phyloP scores from a whole-genome alignment of 2,329 filamentous ascomycete species.

The Exophiala aquamarina region DNA sequence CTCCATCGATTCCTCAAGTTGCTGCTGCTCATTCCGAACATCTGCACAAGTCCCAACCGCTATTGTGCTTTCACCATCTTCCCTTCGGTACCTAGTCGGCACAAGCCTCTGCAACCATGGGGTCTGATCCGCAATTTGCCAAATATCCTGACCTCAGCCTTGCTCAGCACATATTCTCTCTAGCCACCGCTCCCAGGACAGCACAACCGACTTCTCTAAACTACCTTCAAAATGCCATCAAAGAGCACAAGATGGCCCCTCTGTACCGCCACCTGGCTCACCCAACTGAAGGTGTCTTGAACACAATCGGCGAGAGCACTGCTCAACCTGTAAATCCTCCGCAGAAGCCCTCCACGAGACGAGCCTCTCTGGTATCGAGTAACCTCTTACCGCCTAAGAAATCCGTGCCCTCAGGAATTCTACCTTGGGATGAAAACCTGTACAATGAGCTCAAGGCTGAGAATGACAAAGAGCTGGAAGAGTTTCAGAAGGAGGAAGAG shows the following conservation, averaged over 20 bases:
- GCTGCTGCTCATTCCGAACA: no score
- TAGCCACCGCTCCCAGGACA: slow-evolving; percentile 61
- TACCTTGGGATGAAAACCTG: slow-evolving; percentile 88
- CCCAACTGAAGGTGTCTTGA: slow-evolving; percentile 73
- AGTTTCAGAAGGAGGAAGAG: slow-evolving; percentile 81
- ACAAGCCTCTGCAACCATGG: slow-evolving; percentile 40
- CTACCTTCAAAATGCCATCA: slow-evolving; percentile 63
- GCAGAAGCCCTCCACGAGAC: slow-evolving; percentile 44
- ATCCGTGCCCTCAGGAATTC: slow-evolving; percentile 62
- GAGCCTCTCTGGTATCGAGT: slow-evolving; percentile 66
- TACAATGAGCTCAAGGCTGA: slow-evolving; percentile 76
- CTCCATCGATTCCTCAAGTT: background rate
- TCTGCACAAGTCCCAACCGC: no score
- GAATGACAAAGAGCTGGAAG: slow-evolving; percentile 75
- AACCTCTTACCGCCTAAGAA: slow-evolving; percentile 71
- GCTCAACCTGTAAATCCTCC: slow-evolving; percentile 47
- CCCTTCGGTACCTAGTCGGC: no score
- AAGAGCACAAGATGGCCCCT: slow-evolving; percentile 65
- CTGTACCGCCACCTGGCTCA: slow-evolving; percentile 66
- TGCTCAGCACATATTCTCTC: slow-evolving; percentile 67
- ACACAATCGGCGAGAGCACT: slow-evolving; percentile 67
- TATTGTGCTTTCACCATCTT: no score
- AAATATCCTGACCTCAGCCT: slow-evolving; percentile 64
- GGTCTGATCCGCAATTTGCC: slow-evolving; percentile 64
- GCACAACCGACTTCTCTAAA: slow-evolving; percentile 56